Conservation (phyloP, 73 alveolate genomes). For the Tetrahymena elliotti region DNA sequence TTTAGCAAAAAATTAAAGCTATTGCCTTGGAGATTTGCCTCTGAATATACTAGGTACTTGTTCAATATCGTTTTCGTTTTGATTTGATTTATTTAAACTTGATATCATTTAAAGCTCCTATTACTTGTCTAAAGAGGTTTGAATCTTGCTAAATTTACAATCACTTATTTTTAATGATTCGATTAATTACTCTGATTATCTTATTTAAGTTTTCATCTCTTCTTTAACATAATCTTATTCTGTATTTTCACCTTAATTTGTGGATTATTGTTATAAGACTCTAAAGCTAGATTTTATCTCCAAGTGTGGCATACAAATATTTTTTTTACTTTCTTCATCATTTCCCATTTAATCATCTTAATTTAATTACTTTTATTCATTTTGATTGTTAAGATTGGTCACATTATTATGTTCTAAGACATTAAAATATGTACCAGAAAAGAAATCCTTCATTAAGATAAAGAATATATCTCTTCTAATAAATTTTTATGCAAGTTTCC, state of each 20-base stretch:
- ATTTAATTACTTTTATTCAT: too few species aligned
- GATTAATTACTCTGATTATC: neutral
- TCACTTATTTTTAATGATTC: neutral
- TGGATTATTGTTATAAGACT: neutral
- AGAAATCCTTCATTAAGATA: neutral
- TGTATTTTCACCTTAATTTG: neutral
- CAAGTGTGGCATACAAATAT: neutral
- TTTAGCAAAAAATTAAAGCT: too few species aligned
- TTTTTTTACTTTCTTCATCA: neutral
- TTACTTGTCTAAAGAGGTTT: neutral
- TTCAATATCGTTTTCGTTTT: too few species aligned
- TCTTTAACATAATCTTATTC: neutral
- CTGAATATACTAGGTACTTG: too few species aligned
- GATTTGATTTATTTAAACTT: too few species aligned
- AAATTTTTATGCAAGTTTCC: neutral
- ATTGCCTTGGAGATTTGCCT: too few species aligned
- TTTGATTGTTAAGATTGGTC: neutral
- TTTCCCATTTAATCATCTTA: neutral
- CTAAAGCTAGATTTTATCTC: neutral
- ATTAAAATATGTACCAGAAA: neutral
- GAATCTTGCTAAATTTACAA: too few species aligned
- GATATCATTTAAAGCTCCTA: neutral
- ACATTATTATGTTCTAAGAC: neutral
- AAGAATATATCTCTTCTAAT: neutral
- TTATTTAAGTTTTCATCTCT: neutral